phyloP scores from a whole-genome alignment of 2,329 filamentous ascomycete species.

The Incumbomyces delicatus region DNA sequence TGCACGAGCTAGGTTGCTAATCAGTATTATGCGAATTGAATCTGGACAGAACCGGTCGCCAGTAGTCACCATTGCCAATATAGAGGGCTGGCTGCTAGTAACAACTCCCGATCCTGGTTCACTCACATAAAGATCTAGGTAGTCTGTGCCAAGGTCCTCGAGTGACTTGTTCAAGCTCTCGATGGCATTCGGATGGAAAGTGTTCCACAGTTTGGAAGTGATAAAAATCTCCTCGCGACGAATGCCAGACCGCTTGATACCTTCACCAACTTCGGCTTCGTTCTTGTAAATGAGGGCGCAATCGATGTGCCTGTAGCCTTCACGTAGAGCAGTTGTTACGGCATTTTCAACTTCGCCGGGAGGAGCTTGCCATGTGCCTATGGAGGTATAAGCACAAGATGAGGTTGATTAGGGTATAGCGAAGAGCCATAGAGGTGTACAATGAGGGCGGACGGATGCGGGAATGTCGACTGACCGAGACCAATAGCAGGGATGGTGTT shows the following conservation, averaged over 20 bases:
- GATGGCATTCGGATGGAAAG: conserved; percentile 25
- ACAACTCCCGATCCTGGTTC: no score
- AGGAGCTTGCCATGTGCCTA: conserved; percentile 16
- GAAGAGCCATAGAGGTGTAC: background rate
- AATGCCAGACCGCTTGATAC: conserved; percentile 24
- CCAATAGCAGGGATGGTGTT: conserved; percentile 6
- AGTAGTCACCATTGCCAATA: no score
- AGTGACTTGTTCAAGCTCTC: conserved; percentile 47
- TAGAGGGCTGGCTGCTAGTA: no score
- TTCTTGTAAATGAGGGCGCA: conserved; percentile 44
- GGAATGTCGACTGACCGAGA: conserved; percentile 5
- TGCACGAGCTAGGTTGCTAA: no score
- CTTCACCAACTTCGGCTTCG: conserved; percentile 45
- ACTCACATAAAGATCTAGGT: conserved; percentile 62
- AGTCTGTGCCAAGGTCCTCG: conserved; percentile 51
- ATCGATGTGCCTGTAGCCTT: conserved; percentile 47
- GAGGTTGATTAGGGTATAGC: background rate
- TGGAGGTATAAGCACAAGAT: conserved; percentile 2
- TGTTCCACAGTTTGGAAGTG: conserved; percentile 55
- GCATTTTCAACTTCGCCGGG: conserved; percentile 2
- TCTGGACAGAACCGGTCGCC: no score
- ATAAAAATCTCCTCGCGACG: conserved; percentile 28
- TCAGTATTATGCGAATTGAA: no score
- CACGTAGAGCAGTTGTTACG: conserved; percentile 31
- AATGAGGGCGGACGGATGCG: background rate